These are phyloP conservation scores for Psidium friedrichsthalianum DNA, from an alignment of 345 rosid genomes.

Conservation along the genomic window DNA sequence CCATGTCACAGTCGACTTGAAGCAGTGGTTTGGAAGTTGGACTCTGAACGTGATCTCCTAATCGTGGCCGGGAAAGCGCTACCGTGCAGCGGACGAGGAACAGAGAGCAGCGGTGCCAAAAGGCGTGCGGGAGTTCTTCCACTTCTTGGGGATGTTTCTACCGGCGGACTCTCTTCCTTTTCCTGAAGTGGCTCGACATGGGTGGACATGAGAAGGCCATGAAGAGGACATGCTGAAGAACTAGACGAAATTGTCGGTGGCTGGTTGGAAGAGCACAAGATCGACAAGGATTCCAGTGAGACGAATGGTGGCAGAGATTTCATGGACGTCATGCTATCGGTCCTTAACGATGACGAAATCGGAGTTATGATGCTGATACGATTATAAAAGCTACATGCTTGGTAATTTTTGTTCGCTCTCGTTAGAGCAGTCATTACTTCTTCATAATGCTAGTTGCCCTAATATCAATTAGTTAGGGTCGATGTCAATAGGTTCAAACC, in stretches of 20 bases:
- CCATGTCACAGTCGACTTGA: slow-evolving; percentile 17
- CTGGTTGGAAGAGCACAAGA: slow-evolving; percentile 15
- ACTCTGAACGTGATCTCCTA: slow-evolving; percentile 11
- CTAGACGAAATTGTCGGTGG: background rate
- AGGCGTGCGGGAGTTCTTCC: slow-evolving; percentile 3
- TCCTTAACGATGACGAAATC: background rate
- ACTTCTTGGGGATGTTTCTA: background rate
- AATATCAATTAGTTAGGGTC: background rate
- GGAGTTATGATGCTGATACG: background rate
- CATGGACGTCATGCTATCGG: slow-evolving; percentile 6
- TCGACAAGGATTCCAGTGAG: background rate
- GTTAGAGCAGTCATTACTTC: background rate
- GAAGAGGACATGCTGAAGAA: slow-evolving; percentile 7
- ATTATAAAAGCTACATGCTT: background rate
- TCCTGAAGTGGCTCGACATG: slow-evolving; percentile 15
- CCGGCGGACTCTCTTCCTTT: slow-evolving; percentile 12
- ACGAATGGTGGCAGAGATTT: slow-evolving; percentile 1
- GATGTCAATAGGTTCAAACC: too few relatives aligned
- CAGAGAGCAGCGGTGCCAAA: slow-evolving; percentile 5
- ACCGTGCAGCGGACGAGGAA: slow-evolving; percentile 3
- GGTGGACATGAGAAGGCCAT: slow-evolving; percentile 18
- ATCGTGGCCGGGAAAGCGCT: slow-evolving; percentile 25
- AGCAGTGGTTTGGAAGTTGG: slow-evolving; percentile 14
- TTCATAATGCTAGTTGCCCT: background rate
- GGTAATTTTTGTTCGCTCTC: background rate